Evolutionary conservation across 805 yeast genomes (phyloP).

Genomic region (Zygosaccharomyces bisporus): DNA sequence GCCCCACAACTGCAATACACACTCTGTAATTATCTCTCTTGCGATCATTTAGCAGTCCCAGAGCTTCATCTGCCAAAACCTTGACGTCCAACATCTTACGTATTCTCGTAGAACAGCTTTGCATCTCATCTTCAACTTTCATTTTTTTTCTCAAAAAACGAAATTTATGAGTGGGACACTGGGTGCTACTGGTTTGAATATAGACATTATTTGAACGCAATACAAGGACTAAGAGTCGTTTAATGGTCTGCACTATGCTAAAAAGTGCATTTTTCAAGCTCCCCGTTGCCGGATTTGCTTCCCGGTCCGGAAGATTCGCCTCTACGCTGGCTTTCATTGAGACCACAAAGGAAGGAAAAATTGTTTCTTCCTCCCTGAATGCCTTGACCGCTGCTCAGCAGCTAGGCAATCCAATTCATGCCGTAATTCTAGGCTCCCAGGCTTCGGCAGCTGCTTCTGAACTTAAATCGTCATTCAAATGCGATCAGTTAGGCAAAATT

Average conservation of each 20-base stretch:
- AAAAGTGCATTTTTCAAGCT: conserved; percentile 6
- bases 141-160: background rate
- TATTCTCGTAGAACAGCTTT: background rate
- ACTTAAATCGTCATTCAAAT: conserved; percentile 18
- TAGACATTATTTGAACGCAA: too few species aligned
- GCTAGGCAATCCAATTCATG: conserved; percentile 77
- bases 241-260: conserved; percentile 9
- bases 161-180: too few species aligned
- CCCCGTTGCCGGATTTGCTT: conserved; percentile 3
- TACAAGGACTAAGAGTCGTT: background rate
- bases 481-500: conserved; percentile 45
- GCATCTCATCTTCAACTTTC: background rate
- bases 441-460: conserved; percentile 49
- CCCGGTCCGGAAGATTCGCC: conserved; percentile 33
- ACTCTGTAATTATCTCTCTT: conserved; percentile 41
- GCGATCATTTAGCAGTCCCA: conserved; percentile 26
- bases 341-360: conserved; percentile 45
- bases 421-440: conserved; percentile 64
- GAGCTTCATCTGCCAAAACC: conserved; percentile 33
- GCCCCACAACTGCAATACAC: conserved; percentile 61
- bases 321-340: conserved; percentile 80
- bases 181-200: too few species aligned
- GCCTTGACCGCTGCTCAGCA: conserved; percentile 73
- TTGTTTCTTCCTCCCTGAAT: conserved; percentile 67
- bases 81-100: conserved; percentile 21